Conservation (phyloP, 495 filamentous ascomycete species). For the Pyrenopolyporus hunteri region DNA sequence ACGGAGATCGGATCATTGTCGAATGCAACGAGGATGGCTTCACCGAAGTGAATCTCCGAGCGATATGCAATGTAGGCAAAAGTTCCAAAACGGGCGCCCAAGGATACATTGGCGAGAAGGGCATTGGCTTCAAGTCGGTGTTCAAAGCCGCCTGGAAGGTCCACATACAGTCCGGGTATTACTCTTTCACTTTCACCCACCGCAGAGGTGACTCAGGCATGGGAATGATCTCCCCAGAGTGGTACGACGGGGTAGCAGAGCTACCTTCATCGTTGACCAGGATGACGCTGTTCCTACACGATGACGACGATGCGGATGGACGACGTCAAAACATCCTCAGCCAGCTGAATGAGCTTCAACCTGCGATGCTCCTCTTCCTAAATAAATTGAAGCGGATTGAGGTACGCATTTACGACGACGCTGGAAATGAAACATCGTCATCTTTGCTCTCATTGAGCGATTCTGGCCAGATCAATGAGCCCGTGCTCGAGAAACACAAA, state of each 20-base stretch:
- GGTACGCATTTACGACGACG: constrained; percentile 38
- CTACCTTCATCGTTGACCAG: constrained; percentile 37
- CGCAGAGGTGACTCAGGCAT: constrained; percentile 42
- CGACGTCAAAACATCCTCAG: constrained; percentile 34
- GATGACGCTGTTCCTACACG: constrained; percentile 45
- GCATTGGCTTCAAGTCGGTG: constrained; percentile 60
- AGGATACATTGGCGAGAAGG: constrained; percentile 58
- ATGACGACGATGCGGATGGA: constrained; percentile 20
- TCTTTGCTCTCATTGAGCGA: constrained; percentile 12
- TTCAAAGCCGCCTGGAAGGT: constrained; percentile 57
- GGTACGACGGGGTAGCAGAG: constrained; percentile 38
- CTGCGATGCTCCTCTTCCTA: constrained; percentile 47
- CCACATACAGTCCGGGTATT: constrained; percentile 54
- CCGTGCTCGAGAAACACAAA: constrained; percentile 6
- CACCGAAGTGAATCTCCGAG: constrained; percentile 40
- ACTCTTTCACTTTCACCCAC: constrained; percentile 53
- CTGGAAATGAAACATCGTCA: constrained; percentile 4
- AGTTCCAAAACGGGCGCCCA: constrained; percentile 48
- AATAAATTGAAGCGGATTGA: constrained; percentile 45
- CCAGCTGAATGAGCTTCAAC: constrained; percentile 45
- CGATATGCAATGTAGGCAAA: constrained; percentile 46
- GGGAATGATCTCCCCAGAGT: constrained; percentile 54
- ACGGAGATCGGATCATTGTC: constrained; percentile 43
- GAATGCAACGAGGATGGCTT: constrained; percentile 58
- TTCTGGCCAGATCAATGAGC: not conserved